Evolutionary conservation across 2,329 filamentous ascomycete genomes (phyloP), one percentile per base, ranked within the genome.

Genomic region (Xylaria sp.): DNA sequence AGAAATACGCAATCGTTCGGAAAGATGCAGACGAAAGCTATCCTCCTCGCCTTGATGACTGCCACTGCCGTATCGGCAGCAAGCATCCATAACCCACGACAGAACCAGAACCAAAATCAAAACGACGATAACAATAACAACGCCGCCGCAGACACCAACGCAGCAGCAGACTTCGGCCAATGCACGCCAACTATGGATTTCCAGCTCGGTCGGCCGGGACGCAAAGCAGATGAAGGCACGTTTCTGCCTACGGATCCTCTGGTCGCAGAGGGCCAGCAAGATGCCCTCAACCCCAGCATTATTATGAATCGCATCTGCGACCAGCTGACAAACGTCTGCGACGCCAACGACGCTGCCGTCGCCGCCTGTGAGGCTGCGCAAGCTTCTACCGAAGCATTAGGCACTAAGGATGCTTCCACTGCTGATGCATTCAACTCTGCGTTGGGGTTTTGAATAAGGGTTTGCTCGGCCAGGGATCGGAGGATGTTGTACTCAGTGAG

Each of bases 251-350:
- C 81, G 20, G 88, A 90, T 75, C 78, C 84, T 7, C 75, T 86
- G 8, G 84, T 89, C 43, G 84, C 84, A 72, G 78, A 86, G 75
- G 87, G 86, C 54, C 87, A 89, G 78, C 78, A 84, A 52, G 73
- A 89, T 69, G 86, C 87, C 43, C 79, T 89, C 13, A 89, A 89
- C 83, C 88, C 87, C 46, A 87, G 86, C 80, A 90, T 90, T 81
- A 90, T 90, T 81, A 89, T 86, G 75, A 89, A 88, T 80, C 83
- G 86, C 20, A 85, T 90, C 73, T 88, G 86, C 80, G 86, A 90
- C 79, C 86, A 89, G 77, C 81, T 90, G 65, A 85, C 81, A 69
- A 90, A 89, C 77, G 85, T 87, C 28, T 90, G 88, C 79, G 79
- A 80, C n/a, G 87, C 87, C 59, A 88, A 88, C 77, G 82, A 80